Conservation (phyloP, 495 filamentous ascomycete genomes). For the Penicillium longicatenatum region DNA sequence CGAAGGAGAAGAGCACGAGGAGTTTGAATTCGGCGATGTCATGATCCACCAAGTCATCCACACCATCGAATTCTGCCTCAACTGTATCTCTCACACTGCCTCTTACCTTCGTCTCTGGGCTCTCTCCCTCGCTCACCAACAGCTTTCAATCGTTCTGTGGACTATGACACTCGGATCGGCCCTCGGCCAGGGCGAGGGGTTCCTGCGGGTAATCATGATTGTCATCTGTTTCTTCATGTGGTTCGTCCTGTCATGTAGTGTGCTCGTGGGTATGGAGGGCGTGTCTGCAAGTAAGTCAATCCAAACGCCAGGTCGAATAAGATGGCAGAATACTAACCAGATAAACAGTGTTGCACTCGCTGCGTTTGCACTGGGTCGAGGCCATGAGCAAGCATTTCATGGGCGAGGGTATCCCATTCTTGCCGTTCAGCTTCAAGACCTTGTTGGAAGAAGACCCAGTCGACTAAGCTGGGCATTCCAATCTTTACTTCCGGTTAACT, state of each 20-base stretch:
- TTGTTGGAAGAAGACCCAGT: conserved; percentile 82
- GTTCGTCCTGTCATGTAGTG: conserved; percentile 80
- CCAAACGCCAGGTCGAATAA: neutral
- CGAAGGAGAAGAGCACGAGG: conserved; percentile 77
- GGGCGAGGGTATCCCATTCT: conserved; percentile 88
- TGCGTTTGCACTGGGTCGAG: conserved; percentile 98
- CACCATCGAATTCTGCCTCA: conserved; percentile 99
- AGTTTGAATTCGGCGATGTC: conserved; percentile 93
- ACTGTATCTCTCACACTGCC: conserved; percentile 98
- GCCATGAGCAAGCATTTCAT: conserved; percentile 99
- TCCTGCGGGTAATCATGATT: conserved; percentile 73
- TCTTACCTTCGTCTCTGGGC: conserved; percentile 99
- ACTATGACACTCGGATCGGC: conserved; percentile 85
- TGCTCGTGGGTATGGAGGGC: conserved; percentile 81
- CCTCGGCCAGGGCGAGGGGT: conserved; percentile 61
- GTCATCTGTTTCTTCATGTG: conserved; percentile 81
- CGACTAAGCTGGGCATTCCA: conserved; percentile 38
- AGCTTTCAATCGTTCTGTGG: conserved; percentile 96
- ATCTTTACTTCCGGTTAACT: conserved; percentile 17
- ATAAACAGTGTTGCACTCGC: conserved; percentile 72
- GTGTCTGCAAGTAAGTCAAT: conserved; percentile 65
- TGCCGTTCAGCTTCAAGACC: conserved; percentile 87
- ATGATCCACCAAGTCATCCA: conserved; percentile 99
- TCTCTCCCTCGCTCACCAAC: conserved; percentile 94
- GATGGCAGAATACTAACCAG: conserved; percentile 4